Evolutionary conservation across 2,329 filamentous ascomycete genomes (phyloP).

Genomic region (Penicillium sp.): DNA sequence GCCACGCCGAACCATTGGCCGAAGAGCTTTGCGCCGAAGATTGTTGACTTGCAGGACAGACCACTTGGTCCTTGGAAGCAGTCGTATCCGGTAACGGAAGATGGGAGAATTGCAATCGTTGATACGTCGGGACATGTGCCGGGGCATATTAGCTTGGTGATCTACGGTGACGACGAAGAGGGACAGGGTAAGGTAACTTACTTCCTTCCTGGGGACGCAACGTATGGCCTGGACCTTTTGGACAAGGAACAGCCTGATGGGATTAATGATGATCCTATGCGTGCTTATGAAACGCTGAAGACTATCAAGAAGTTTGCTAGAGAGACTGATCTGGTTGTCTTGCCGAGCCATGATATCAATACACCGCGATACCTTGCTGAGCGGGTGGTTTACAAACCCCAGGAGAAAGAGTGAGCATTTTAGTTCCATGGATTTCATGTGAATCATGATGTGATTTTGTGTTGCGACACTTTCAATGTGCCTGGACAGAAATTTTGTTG

Average conservation of each 20-base stretch:
- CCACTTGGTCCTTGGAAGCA: constrained; percentile 32
- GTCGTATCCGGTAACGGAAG: constrained; percentile 29
- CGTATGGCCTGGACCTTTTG: constrained; percentile 31
- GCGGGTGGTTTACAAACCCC: constrained; percentile 8
- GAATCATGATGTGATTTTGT: too few species aligned
- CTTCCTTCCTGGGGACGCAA: constrained; percentile 23
- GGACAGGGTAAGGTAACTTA: constrained; percentile 6
- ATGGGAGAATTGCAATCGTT: constrained; percentile 32
- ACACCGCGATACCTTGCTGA: constrained; percentile 15
- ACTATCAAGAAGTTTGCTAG: constrained; percentile 35
- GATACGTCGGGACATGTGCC: constrained; percentile 39
- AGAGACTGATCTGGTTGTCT: constrained; percentile 16
- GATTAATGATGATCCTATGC: constrained; percentile 30
- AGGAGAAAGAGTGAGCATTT: background rate
- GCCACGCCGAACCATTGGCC: constrained; percentile 35
- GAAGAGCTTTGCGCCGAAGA: constrained; percentile 28
- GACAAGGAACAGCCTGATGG: constrained; percentile 36
- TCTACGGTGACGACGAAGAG: constrained; percentile 17
- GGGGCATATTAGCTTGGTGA: constrained; percentile 35
- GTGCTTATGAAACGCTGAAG: constrained; percentile 31
- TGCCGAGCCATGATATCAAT: constrained; percentile 16
- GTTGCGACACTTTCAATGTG: too few species aligned
- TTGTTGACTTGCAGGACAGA: constrained; percentile 27
- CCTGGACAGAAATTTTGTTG: too few species aligned
- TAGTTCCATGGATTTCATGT: background rate